Evolutionary conservation across 2,329 filamentous ascomycete species (phyloP).

Genomic region (Alternaria hordeiaustralica): DNA sequence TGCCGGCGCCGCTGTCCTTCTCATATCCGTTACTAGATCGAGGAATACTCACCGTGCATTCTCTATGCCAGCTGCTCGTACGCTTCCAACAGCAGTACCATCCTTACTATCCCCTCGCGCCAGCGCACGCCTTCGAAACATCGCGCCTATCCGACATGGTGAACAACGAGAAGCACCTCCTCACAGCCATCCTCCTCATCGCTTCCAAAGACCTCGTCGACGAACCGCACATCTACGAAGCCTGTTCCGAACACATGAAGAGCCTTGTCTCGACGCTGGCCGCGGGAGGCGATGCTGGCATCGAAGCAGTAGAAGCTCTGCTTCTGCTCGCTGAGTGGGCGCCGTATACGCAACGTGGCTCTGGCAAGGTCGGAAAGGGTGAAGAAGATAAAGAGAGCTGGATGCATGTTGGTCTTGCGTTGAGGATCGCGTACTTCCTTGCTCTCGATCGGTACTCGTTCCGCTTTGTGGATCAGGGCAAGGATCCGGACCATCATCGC

Average conservation of each 20-base stretch:
- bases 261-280: conserved; percentile 70
- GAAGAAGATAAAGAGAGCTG: conserved; percentile 77
- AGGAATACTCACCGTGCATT: conserved; percentile 52
- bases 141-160: conserved; percentile 62
- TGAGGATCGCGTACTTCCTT: conserved; percentile 73
- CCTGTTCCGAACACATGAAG: conserved; percentile 74
- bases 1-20: conserved; percentile 45
- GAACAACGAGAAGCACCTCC: conserved; percentile 67
- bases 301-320: conserved; percentile 74
- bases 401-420: conserved; percentile 76
- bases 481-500: conserved; percentile 65
- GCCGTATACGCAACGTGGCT: conserved; percentile 67
- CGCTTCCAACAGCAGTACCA: conserved; percentile 72
- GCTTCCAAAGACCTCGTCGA: conserved; percentile 73
- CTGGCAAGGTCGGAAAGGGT: conserved; percentile 70
- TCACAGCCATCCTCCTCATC: conserved; percentile 74
- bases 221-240: conserved; percentile 67
- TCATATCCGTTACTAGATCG: conserved; percentile 53
- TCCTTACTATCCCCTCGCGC: conserved; percentile 72
- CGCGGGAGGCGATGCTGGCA: conserved; percentile 69
- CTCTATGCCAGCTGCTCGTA: conserved; percentile 59
- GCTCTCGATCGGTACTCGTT: conserved; percentile 73
- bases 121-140: conserved; percentile 64
- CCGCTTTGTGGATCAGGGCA: conserved; percentile 64
- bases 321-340: conserved; percentile 76